Base-by-base conservation (phyloP, 1,284 basidiomycete species). In the Leccinum cinnamomeum region DNA sequence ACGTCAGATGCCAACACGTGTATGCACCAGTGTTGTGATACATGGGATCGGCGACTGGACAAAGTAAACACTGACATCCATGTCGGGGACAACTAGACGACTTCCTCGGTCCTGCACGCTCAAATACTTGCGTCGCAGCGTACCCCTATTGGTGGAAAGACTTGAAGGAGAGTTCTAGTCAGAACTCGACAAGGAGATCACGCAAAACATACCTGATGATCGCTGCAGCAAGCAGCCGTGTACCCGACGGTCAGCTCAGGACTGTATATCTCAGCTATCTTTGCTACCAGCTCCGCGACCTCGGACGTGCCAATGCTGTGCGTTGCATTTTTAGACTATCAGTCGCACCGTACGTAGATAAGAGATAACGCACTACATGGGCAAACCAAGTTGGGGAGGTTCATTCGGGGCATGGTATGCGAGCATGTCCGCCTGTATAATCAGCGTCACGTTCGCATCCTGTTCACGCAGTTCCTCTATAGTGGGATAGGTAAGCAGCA, bases 391-490 rank as follows among this genome's bases (percentile, higher is more conserved):
- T 73, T 95, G 93, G 5, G 84, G 74, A 30, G 91, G 89, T 76
- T 95, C 94, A 46, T 81, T 83, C 12, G 81, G 84, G 35, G 79
- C 85, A 62, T 85, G 91, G 72, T 94, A 95, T 0, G 84, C 94
- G 54, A 92, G 81, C 93, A 95, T 95, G 70, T 96, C 94, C 1
- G 91, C 91, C 74, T 95, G 94, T 61, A 95, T 81, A 83, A 95
- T 91, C 46, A 95, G 75, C 3, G 88, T 86, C 54, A 95, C 79
- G 66, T 92, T 89, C 18, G 86, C 87, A 64, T 84, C 78, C 25
- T 76, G 75, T 50, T 76, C 76, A 59, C 83, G 79, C 69, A 91
- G 68, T 71, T 89, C 81, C 25, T 75, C 89, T 89, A 67, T 14
- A 37, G 11, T 8, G 18, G 20, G 41, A 2, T 53, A 37, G 10